Evolutionary conservation across 2,329 filamentous ascomycete species (phyloP).

Genomic region (Escovopsis sp.): DNA sequence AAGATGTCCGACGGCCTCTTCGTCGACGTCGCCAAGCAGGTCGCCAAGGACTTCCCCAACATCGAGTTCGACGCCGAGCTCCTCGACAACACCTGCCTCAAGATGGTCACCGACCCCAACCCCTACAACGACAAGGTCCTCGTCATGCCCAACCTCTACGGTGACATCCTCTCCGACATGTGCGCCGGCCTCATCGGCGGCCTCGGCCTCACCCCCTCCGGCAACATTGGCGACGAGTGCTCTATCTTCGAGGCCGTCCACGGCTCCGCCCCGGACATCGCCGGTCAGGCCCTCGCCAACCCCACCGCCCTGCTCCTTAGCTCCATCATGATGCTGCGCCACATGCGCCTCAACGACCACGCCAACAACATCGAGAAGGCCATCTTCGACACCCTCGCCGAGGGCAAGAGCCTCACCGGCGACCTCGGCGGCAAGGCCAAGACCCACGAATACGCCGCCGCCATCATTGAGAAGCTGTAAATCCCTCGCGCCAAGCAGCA

Average conservation of each 20-base stretch:
- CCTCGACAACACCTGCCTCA: conserved; percentile 97
- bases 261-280: conserved; percentile 92
- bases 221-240: conserved; percentile 98
- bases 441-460: conserved; percentile 84
- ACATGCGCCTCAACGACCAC: conserved; percentile 83
- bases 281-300: conserved; percentile 91
- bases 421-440: conserved; percentile 93
- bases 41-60: conserved; percentile 88
- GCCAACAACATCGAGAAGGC: conserved; percentile 83
- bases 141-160: conserved; percentile 96
- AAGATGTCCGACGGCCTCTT: conserved; percentile 99
- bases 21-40: conserved; percentile 69
- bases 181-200: conserved; percentile 97
- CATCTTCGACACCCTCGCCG: conserved; percentile 85
- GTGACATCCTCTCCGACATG: conserved; percentile 99
- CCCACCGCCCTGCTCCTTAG: conserved; percentile 88
- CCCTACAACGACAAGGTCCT: conserved; percentile 99
- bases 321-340: conserved; percentile 99
- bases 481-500: conserved; percentile 5
- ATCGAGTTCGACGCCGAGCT: conserved; percentile 97
- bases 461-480: conserved; percentile 65
- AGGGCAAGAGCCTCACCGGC: conserved; percentile 92
- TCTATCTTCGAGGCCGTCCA: conserved; percentile 99
- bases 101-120: conserved; percentile 91
- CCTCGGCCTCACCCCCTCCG: conserved; percentile 90